Conservation (phyloP, 805 yeast species). For the Saccharomyces kudriavzevii region DNA sequence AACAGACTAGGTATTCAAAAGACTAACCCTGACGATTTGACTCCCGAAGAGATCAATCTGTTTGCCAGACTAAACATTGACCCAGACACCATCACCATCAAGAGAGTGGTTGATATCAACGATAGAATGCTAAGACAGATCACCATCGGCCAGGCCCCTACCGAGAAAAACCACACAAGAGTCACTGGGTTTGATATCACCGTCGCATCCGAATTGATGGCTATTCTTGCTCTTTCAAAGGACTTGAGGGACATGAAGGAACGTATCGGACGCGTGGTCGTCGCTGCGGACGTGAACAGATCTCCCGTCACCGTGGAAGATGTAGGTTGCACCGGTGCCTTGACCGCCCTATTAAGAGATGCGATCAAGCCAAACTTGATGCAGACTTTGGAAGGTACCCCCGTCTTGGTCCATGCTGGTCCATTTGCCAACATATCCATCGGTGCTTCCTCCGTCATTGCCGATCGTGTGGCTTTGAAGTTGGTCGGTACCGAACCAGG, state of each 20-base stretch:
- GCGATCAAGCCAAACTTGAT: conserved; percentile 78
- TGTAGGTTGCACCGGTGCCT: conserved; percentile 79
- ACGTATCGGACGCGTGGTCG: conserved; percentile 67
- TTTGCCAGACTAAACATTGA: conserved; percentile 70
- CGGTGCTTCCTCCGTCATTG: conserved; percentile 78
- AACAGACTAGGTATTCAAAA: conserved; percentile 59
- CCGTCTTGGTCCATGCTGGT: conserved; percentile 82
- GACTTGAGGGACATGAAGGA: conserved; percentile 65
- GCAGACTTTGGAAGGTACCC: conserved; percentile 86
- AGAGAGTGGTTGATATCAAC: conserved; percentile 78
- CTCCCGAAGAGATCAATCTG: conserved; percentile 53
- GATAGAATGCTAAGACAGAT: conserved; percentile 73
- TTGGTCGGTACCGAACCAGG: conserved; percentile 59
- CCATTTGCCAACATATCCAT: conserved; percentile 84
- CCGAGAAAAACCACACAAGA: conserved; percentile 68
- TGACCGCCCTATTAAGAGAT: conserved; percentile 72
- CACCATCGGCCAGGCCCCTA: conserved; percentile 74
- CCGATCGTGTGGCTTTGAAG: conserved; percentile 75
- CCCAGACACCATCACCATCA: conserved; percentile 73
- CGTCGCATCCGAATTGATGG: conserved; percentile 83
- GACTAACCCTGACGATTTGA: conserved; percentile 64
- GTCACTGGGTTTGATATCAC: conserved; percentile 76
- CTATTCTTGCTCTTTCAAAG: conserved; percentile 66
- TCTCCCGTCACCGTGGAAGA: conserved; percentile 78
- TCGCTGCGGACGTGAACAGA: conserved; percentile 60